phyloP scores from a whole-genome alignment of 441 rosid genomes.

The Populus hybrid region DNA sequence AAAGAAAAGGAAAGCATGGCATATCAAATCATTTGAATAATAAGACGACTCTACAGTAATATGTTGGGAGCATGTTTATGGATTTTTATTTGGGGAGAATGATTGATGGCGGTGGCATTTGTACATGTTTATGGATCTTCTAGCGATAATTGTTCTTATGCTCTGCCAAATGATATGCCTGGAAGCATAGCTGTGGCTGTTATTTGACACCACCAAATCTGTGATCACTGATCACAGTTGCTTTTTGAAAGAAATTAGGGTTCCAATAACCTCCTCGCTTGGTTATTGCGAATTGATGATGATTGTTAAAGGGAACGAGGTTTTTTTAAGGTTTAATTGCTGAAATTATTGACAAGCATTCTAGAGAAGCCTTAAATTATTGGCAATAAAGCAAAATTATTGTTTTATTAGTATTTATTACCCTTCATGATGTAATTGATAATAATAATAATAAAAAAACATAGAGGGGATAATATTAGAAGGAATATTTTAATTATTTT shows the following conservation, averaged over 20 bases:
- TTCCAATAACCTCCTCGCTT: neutral
- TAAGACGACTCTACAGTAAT: neutral
- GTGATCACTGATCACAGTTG: neutral
- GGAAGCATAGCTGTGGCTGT: neutral
- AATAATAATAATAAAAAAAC: no score
- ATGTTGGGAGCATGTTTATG: neutral
- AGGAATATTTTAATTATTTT: accelerated
- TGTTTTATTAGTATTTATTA: no score
- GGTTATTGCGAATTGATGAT: neutral
- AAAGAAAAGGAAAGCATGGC: neutral
- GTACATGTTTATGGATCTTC: neutral
- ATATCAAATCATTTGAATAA: neutral
- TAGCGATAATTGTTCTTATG: neutral
- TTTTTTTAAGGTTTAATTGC: neutral
- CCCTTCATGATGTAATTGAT: no score
- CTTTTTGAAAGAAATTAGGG: no score
- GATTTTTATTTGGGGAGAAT: neutral
- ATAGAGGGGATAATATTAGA: no score
- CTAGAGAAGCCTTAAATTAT: neutral
- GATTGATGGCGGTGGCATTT: neutral
- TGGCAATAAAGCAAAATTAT: neutral
- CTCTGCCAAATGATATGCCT: neutral
- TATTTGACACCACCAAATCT: neutral
- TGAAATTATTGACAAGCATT: neutral
- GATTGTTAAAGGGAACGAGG: neutral